Conservation (phyloP, 1,284 basidiomycete species). For the Cryptococcus wingfieldii region DNA sequence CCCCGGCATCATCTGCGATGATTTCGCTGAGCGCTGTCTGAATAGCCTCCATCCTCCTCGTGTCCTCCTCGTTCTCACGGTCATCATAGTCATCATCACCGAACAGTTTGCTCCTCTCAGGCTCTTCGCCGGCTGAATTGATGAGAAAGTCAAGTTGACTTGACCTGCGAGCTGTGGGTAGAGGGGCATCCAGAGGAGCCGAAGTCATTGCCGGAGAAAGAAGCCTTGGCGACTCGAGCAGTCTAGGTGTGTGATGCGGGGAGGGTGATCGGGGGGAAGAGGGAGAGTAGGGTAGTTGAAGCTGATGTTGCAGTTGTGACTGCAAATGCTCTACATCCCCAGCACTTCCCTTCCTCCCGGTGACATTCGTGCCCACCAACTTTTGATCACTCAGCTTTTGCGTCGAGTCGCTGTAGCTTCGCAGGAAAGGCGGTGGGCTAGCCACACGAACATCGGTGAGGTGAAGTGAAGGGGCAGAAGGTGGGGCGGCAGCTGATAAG, state of each 20-base stretch:
- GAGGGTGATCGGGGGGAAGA: not conserved
- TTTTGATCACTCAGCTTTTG: too few relatives aligned
- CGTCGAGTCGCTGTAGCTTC: too few relatives aligned
- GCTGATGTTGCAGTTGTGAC: not conserved
- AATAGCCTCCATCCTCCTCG: conserved; percentile 81
- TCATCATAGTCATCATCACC: conserved; percentile 26
- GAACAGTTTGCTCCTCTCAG: conserved; percentile 52
- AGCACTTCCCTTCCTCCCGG: too few relatives aligned
- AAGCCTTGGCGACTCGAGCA: not conserved
- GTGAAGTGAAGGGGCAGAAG: too few relatives aligned
- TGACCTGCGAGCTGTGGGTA: conserved; percentile 14
- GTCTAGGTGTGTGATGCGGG: not conserved
- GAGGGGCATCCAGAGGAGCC: conserved; percentile 9
- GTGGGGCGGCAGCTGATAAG: too few relatives aligned
- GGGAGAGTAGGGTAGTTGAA: not conserved
- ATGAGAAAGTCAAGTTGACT: conserved; percentile 44
- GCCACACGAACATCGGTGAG: too few relatives aligned
- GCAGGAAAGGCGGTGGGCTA: too few relatives aligned
- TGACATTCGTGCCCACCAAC: too few relatives aligned
- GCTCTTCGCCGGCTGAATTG: conserved; percentile 46
- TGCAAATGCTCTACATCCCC: not conserved
- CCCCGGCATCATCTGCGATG: conserved; percentile 70
- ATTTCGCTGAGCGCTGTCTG: conserved; percentile 91
- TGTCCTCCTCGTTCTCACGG: conserved; percentile 51
- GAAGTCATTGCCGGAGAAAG: not conserved